Conservation (phyloP, 306 rosid species). For the Sechiopsis laciniata region DNA sequence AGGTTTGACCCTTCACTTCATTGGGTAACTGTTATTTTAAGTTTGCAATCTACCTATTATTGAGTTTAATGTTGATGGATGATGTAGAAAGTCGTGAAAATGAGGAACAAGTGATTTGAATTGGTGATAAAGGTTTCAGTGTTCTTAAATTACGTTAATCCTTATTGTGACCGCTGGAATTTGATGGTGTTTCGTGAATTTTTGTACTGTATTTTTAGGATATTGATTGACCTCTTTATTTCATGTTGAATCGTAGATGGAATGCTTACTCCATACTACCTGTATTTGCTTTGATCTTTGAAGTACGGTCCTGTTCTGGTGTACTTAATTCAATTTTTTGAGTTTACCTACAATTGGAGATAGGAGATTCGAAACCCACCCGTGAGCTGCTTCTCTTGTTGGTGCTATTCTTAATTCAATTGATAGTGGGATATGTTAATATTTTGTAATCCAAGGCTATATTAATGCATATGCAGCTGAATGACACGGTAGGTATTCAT, state of each 20-base stretch:
- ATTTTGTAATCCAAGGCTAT: too few relatives aligned
- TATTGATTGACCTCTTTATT: background rate
- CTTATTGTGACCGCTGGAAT: background rate
- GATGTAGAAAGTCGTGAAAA: background rate
- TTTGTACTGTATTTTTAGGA: background rate
- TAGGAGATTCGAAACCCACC: too few relatives aligned
- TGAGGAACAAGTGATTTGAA: background rate
- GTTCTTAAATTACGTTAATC: background rate
- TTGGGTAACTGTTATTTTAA: background rate
- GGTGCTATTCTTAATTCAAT: too few relatives aligned
- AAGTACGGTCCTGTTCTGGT: background rate
- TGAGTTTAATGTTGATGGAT: background rate
- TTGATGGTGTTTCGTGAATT: background rate
- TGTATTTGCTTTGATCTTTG: background rate
- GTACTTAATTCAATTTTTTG: too few relatives aligned
- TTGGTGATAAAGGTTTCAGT: background rate
- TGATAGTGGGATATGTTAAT: too few relatives aligned
- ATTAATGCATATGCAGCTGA: background rate
- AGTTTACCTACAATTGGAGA: too few relatives aligned
- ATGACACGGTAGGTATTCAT: background rate
- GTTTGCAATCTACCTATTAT: background rate
- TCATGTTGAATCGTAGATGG: background rate
- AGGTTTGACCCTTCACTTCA: constrained; percentile 32
- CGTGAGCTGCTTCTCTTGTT: too few relatives aligned
- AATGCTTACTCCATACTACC: background rate